phyloP scores from a whole-genome alignment of 495 filamentous ascomycete species.

The Neurospora sp. region DNA sequence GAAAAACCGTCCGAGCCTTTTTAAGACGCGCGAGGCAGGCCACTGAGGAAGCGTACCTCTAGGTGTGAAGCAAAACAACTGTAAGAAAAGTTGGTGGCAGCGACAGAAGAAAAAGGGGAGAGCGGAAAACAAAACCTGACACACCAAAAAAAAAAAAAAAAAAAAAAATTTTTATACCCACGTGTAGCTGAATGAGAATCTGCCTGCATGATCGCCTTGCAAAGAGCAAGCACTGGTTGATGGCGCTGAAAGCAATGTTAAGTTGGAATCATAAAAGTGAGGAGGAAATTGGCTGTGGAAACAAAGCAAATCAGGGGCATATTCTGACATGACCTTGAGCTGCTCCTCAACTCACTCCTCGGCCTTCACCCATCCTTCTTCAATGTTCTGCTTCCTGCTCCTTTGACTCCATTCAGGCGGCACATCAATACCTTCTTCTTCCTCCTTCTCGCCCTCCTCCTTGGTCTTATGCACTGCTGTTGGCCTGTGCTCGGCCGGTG shows the following conservation, averaged over 20 bases:
- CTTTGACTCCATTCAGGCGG: slow-evolving; percentile 47
- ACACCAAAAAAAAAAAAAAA: background rate
- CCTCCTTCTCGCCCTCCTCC: slow-evolving; percentile 49
- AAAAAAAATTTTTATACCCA: background rate
- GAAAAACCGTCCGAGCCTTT: background rate
- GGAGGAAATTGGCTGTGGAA: background rate
- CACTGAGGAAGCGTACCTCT: background rate
- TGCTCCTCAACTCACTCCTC: slow-evolving; percentile 2
- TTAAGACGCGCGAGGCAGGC: background rate
- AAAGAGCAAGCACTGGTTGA: background rate
- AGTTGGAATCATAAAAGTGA: background rate
- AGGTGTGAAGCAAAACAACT: background rate
- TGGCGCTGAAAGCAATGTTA: background rate
- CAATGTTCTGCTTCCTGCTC: slow-evolving; percentile 49
- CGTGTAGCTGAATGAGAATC: background rate
- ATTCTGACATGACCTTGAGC: background rate
- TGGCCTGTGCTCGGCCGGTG: slow-evolving; percentile 48
- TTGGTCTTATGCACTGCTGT: slow-evolving; percentile 51
- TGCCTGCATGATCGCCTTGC: background rate
- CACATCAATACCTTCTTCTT: slow-evolving; percentile 52
- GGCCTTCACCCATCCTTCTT: slow-evolving; percentile 40
- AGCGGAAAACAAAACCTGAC: background rate
- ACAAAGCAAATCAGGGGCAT: background rate
- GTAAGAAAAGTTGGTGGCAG: background rate
- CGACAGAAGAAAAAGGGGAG: background rate